These are phyloP conservation scores for Gentiana macrophylla DNA, from an alignment of 257 asterid species.

Conservation along the genomic window DNA sequence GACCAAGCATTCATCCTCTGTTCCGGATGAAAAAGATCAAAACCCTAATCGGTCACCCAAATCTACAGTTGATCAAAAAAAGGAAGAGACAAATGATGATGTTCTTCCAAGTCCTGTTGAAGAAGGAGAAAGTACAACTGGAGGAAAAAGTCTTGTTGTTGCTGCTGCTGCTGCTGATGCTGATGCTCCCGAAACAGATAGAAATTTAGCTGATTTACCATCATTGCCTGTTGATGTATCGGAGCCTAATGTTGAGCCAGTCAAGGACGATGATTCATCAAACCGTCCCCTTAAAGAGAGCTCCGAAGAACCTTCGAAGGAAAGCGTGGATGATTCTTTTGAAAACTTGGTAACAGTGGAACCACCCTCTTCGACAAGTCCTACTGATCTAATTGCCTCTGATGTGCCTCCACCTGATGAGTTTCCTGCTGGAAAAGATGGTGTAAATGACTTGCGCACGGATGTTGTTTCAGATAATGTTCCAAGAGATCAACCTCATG, in stretches of 20 bases:
- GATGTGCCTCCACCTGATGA: constrained; percentile 18
- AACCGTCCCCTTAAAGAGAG: constrained; percentile 21
- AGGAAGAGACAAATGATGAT: constrained; percentile 27
- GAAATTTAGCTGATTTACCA: constrained; percentile 26
- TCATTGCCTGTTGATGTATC: constrained; percentile 26
- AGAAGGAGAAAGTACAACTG: constrained; percentile 21
- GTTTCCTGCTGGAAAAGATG: constrained; percentile 26
- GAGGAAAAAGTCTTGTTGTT: constrained; percentile 15
- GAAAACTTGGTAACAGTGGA: constrained; percentile 21
- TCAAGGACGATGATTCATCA: constrained; percentile 36
- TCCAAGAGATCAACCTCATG: constrained; percentile 28
- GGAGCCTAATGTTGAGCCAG: constrained; percentile 27
- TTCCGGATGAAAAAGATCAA: constrained; percentile 19
- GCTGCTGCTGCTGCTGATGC: constrained; percentile 4
- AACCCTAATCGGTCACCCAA: constrained; percentile 25
- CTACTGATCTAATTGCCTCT: constrained; percentile 24
- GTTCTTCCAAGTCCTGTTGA: constrained; percentile 29
- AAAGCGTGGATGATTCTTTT: constrained; percentile 25
- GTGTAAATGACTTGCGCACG: constrained; percentile 20
- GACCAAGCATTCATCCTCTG: constrained; percentile 23
- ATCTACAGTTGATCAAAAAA: constrained; percentile 22
- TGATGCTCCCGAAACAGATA: constrained; percentile 24
- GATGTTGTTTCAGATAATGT: constrained; percentile 24
- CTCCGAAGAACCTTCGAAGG: constrained; percentile 25
- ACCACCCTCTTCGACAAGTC: constrained; percentile 25